phyloP scores from a whole-genome alignment of 495 filamentous ascomycete genomes.

The Neurospora sublineolata region DNA sequence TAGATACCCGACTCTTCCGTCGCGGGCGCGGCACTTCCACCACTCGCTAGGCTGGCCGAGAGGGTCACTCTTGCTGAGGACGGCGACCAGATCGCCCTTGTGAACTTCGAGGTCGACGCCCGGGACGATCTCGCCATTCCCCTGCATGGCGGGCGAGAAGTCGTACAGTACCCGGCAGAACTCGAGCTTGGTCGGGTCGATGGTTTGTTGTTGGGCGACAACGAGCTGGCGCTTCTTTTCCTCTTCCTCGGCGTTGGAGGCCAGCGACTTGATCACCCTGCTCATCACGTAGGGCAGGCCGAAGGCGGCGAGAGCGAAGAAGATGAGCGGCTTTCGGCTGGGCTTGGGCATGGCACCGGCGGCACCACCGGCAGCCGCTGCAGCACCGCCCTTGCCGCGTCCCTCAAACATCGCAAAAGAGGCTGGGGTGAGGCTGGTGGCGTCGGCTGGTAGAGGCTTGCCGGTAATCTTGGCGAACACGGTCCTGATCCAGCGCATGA shows the following conservation, averaged over 20 bases:
- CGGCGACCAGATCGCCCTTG: slow-evolving; percentile 92
- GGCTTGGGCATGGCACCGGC: slow-evolving; percentile 52
- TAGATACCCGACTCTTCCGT: slow-evolving; percentile 83
- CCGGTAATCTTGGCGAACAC: slow-evolving; percentile 90
- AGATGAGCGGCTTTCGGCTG: slow-evolving; percentile 85
- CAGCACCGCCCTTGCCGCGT: slow-evolving; percentile 22
- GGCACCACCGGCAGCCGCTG: slow-evolving; percentile 24
- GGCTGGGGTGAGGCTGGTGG: slow-evolving; percentile 73
- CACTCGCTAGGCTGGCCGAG: slow-evolving; percentile 86
- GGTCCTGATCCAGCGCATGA: slow-evolving; percentile 88
- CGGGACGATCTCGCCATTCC: slow-evolving; percentile 41
- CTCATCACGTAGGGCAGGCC: slow-evolving; percentile 92
- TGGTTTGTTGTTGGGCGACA: slow-evolving; percentile 30
- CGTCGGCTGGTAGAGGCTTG: slow-evolving; percentile 75
- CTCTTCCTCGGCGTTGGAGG: slow-evolving; percentile 71
- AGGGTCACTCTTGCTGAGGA: slow-evolving; percentile 85
- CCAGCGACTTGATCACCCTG: slow-evolving; percentile 79
- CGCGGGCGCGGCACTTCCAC: slow-evolving; percentile 93
- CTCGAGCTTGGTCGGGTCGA: slow-evolving; percentile 82
- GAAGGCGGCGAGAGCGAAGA: slow-evolving; percentile 91
- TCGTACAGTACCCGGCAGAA: slow-evolving; percentile 94
- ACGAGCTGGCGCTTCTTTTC: slow-evolving; percentile 49
- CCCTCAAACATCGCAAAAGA: slow-evolving; percentile 84
- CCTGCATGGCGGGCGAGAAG: slow-evolving; percentile 63
- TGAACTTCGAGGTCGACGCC: slow-evolving; percentile 84